phyloP scores from a whole-genome alignment of 2,329 filamentous ascomycete genomes.

The Xylariaceae sp. region DNA sequence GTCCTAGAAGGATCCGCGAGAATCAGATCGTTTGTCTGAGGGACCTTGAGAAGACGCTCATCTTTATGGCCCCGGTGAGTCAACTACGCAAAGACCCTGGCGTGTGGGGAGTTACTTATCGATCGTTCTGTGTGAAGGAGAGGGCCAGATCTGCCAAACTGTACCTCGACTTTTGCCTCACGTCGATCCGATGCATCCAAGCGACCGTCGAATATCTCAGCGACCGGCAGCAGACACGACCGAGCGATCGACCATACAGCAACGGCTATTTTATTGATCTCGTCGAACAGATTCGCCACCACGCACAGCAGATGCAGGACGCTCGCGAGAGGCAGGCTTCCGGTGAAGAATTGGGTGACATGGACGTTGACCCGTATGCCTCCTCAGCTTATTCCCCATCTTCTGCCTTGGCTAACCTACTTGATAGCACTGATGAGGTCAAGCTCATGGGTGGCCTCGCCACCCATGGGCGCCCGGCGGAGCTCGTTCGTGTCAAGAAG shows the following conservation, averaged over 20 bases:
- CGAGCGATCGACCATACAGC: slow-evolving; percentile 83
- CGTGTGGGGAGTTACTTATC: slow-evolving; percentile 59
- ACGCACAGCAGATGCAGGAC: slow-evolving; percentile 76
- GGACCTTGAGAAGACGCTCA: slow-evolving; percentile 87
- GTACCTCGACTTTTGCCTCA: slow-evolving; percentile 85
- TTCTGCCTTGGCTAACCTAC: slow-evolving; percentile 17
- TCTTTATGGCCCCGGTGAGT: slow-evolving; percentile 94
- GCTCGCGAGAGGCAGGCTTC: slow-evolving; percentile 57
- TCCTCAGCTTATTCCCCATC: slow-evolving; percentile 8
- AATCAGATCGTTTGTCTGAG: slow-evolving; percentile 86
- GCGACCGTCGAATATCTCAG: slow-evolving; percentile 78
- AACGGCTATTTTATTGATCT: slow-evolving; percentile 96
- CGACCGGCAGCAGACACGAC: slow-evolving; percentile 79
- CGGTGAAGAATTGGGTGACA: slow-evolving; percentile 43
- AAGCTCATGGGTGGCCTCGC: slow-evolving; percentile 74
- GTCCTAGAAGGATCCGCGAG: slow-evolving; percentile 70
- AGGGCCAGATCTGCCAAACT: slow-evolving; percentile 60
- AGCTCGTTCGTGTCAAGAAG: slow-evolving; percentile 76
- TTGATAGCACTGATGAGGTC: slow-evolving; percentile 54
- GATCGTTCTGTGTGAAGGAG: slow-evolving; percentile 68
- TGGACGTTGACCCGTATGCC: slow-evolving; percentile 53
- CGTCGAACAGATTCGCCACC: slow-evolving; percentile 84
- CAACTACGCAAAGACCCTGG: slow-evolving; percentile 42
- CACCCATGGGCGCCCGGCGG: slow-evolving; percentile 73
- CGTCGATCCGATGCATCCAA: slow-evolving; percentile 83